Base-by-base conservation (phyloP, 192 early-diverging fungal species). In the Backusella australiensis region DNA sequence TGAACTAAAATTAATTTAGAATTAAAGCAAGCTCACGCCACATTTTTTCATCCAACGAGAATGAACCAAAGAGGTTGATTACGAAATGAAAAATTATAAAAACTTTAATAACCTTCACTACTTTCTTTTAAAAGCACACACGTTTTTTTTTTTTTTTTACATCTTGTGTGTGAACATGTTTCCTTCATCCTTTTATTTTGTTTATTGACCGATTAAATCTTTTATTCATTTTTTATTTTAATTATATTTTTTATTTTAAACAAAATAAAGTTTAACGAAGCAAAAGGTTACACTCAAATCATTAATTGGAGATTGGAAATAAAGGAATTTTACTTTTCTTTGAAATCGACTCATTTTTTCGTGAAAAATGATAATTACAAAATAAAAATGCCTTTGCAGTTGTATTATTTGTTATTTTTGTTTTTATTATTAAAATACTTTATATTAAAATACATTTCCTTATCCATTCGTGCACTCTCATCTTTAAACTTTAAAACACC, bases 21-120 rank as follows among this genome's bases (percentile, higher is more conserved):
- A 46, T 29, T 46, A 44, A 44, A 71, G 42, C 41, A 71, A 71
- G 70, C 70, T 71, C 70, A 71, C 70, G 42, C 70, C 70, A 71
- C 70, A 49, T 71, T 71, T 69, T 69, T 42, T 71, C 29, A 71
- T 23, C 70, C 70, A 71, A 71, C 39, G 56, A 63, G 56, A 63
- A 0, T 49, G 46, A 49, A 44, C 15, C 15, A 56, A n/a, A 23
- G 53, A 9, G 8, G 53, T 63, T 26, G 56, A 63, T 63, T 63
- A 63, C 56, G 56, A 63, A 63, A 63, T 63, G 26, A 63, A 26
- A 59, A 63, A 63, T 29, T 63, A 63, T 63, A 63, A 63, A 29
- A 23, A 29, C 9, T 29, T 63, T 26, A 29, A 29, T 63, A 29
- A 14, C 29, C 3, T 35, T 35, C 15, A 67, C 15, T 15, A 35